phyloP scores from a whole-genome alignment of 176 grass and related monocot species.

The Rhynchospora pubera region DNA sequence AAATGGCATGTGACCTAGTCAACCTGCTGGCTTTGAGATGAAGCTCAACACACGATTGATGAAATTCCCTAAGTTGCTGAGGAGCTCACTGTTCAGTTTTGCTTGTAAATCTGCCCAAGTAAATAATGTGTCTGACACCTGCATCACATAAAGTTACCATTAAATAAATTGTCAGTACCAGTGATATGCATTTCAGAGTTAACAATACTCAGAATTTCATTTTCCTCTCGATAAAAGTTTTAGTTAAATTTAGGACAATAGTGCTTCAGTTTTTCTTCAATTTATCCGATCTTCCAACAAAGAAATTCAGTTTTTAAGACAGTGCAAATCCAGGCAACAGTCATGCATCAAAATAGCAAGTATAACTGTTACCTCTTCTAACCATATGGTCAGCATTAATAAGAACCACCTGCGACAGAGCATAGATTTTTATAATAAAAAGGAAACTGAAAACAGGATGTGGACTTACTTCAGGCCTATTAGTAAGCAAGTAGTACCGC shows the following conservation, averaged over 20 bases:
- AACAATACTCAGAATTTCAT: not conserved
- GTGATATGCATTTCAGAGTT: not conserved
- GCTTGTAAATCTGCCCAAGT: constrained; percentile 92
- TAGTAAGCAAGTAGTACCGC: constrained; percentile 93
- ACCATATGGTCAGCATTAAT: not conserved
- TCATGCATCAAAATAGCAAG: not conserved
- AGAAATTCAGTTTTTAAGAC: not conserved
- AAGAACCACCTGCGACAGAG: not conserved
- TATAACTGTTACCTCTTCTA: not conserved
- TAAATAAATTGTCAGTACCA: constrained; percentile 12
- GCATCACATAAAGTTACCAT: constrained; percentile 25
- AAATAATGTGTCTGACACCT: constrained; percentile 91
- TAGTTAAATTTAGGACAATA: not conserved
- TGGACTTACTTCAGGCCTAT: constrained; percentile 73
- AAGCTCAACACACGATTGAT: constrained; percentile 93
- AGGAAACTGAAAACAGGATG: not conserved
- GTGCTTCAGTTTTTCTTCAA: not conserved
- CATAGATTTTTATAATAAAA: not conserved
- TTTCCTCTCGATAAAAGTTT: not conserved
- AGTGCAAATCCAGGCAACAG: not conserved
- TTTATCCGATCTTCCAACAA: not conserved
- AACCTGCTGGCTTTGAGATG: constrained; percentile 78
- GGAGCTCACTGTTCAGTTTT: constrained; percentile 73
- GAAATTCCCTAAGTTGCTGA: constrained; percentile 87
- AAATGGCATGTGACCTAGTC: constrained; percentile 8